phyloP scores from a whole-genome alignment of 768 basidiomycete genomes.

The Rhizopogon rudus region DNA sequence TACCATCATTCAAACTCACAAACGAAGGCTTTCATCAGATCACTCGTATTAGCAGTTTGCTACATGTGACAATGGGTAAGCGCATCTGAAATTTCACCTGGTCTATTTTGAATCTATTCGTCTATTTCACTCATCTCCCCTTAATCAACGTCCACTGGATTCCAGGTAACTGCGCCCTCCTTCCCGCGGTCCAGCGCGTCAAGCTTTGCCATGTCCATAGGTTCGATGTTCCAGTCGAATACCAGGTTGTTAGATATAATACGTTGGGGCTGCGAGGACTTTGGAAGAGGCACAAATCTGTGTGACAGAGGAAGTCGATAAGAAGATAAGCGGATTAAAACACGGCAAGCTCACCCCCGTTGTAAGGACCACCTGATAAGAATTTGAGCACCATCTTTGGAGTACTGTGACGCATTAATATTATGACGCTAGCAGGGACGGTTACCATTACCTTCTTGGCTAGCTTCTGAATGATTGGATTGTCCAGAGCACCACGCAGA shows the following conservation, averaged over 20 bases:
- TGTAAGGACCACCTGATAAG: constrained; percentile 88
- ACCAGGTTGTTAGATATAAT: constrained; percentile 41
- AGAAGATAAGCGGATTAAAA: neutral
- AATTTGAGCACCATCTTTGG: constrained; percentile 63
- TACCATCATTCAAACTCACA: neutral
- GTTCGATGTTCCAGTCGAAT: constrained; percentile 40
- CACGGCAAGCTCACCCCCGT: constrained; percentile 42
- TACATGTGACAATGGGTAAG: neutral
- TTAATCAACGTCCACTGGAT: constrained; percentile 32
- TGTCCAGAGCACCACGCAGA: constrained; percentile 33
- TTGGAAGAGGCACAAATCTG: constrained; percentile 46
- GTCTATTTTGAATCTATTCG: no score
- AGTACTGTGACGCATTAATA: constrained; percentile 31
- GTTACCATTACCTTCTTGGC: constrained; percentile 43
- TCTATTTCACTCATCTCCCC: no score
- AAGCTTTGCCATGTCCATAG: constrained; percentile 38
- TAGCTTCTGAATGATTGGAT: constrained; percentile 44
- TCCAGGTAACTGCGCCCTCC: constrained; percentile 44
- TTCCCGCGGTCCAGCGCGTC: constrained; percentile 41
- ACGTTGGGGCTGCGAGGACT: constrained; percentile 37
- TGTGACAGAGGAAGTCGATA: neutral
- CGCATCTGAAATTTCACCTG: neutral
- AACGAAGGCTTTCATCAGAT: neutral
- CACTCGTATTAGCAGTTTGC: neutral
- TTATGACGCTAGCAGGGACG: neutral